Evolutionary conservation across 192 early-diverging fungal species (phyloP).

Genomic region (Linnemannia hyalina): DNA sequence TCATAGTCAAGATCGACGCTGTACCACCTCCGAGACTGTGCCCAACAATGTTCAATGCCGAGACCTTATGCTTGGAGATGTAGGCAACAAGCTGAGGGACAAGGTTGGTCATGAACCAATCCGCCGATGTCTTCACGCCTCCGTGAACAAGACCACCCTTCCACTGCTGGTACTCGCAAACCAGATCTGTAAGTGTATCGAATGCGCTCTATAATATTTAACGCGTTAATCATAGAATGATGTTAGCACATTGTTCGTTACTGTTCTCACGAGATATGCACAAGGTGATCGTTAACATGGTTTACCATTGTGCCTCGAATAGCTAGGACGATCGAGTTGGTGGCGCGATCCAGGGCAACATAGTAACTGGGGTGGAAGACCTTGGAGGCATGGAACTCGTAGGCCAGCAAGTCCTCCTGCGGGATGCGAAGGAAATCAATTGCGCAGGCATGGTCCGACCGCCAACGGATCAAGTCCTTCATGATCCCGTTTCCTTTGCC

Average conservation of each 20-base stretch:
- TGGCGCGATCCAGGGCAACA: slow-evolving; percentile 72
- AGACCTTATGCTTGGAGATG: slow-evolving; percentile 62
- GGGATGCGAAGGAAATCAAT: slow-evolving; percentile 73
- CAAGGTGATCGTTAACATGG: neutral
- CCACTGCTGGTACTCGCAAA: slow-evolving; percentile 84
- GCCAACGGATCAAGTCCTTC: slow-evolving; percentile 72
- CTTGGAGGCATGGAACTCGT: slow-evolving; percentile 74
- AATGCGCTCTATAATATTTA: slow-evolving; percentile 66
- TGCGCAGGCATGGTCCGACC: slow-evolving; percentile 76
- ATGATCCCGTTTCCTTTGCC: slow-evolving; percentile 76
- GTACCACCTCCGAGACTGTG: slow-evolving; percentile 82
- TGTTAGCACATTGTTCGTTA: neutral
- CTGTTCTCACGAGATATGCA: neutral
- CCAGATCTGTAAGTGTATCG: slow-evolving; percentile 82
- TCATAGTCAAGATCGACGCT: slow-evolving; percentile 79
- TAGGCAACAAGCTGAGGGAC: slow-evolving; percentile 74
- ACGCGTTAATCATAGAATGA: neutral
- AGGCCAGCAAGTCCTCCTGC: slow-evolving; percentile 73
- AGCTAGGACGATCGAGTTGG: slow-evolving; percentile 73
- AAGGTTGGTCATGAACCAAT: slow-evolving; percentile 78
- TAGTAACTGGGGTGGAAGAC: slow-evolving; percentile 81
- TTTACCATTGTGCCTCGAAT: slow-evolving; percentile 79
- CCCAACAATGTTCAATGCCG: slow-evolving; percentile 75
- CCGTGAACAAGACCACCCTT: slow-evolving; percentile 82
- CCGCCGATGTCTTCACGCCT: slow-evolving; percentile 81